These are phyloP conservation scores for Hypoxylon fuscum DNA, from an alignment of 495 filamentous ascomycete species.

Conservation along the genomic window DNA sequence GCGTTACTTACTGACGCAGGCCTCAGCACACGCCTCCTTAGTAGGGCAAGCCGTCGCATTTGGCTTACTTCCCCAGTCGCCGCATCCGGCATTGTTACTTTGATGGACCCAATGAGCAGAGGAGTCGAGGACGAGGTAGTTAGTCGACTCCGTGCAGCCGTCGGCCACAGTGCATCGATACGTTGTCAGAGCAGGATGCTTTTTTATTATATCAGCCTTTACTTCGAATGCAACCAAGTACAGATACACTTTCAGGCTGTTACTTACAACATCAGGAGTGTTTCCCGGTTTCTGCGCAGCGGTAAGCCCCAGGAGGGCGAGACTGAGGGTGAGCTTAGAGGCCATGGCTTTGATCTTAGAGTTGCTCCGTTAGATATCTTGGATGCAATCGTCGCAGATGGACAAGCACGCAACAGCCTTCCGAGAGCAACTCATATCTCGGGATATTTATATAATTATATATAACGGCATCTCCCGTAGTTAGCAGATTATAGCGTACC, in stretches of 20 bases:
- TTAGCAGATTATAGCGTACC: constrained; percentile 5
- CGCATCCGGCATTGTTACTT: constrained; percentile 47
- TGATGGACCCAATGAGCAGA: constrained; percentile 60
- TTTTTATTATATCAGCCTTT: no score
- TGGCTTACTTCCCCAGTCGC: constrained; percentile 54
- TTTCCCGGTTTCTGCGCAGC: constrained; percentile 37
- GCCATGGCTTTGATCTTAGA: constrained; percentile 29
- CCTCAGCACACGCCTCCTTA: constrained; percentile 57
- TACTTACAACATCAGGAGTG: constrained; percentile 57
- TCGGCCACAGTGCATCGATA: constrained; percentile 57
- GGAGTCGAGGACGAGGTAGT: constrained; percentile 60
- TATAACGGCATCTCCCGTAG: not conserved
- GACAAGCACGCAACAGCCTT: constrained; percentile 31
- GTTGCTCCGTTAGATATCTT: not conserved
- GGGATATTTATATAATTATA: constrained; percentile 5
- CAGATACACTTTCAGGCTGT: no score
- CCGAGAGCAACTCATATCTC: constrained; percentile 25
- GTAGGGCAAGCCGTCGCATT: constrained; percentile 59
- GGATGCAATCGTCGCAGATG: constrained; percentile 8
- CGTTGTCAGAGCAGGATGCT: constrained; percentile 60
- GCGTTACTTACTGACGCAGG: constrained; percentile 53
- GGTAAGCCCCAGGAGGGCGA: constrained; percentile 35
- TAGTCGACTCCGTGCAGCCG: constrained; percentile 57
- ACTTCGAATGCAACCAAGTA: no score
- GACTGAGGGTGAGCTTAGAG: constrained; percentile 36